A percentile compares a stretch with the other conserved stretches of the same genome.
Conservation (phyloP, 164 flowering plant species). For the Chimonanthus salicifolius region DNA sequence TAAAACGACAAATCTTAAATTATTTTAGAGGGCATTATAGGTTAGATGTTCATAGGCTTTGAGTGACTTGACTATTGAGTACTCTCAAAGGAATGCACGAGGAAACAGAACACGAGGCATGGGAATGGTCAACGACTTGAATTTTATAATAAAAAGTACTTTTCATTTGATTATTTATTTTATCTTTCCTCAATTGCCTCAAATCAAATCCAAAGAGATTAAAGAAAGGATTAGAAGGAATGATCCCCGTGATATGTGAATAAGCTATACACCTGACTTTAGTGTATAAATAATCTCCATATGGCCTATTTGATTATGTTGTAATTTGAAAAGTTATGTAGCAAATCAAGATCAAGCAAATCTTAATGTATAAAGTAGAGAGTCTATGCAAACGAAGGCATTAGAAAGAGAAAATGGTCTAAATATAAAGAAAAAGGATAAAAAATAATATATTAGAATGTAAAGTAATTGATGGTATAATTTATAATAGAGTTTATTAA, state of each 20-base stretch:
- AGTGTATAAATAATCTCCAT: neutral
- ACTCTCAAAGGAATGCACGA: neutral
- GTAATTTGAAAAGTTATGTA: too few species aligned
- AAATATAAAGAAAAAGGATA: too few species aligned
- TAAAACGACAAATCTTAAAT: too few species aligned
- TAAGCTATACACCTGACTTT: neutral
- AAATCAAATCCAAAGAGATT: neutral
- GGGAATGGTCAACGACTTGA: neutral
- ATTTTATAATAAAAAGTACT: too few species aligned
- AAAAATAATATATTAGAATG: too few species aligned
- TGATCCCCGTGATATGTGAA: neutral
- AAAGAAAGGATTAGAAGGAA: neutral
- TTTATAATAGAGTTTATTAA: too few species aligned
- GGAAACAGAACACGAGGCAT: neutral
- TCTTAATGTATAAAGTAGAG: too few species aligned
- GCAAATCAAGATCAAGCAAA: too few species aligned
- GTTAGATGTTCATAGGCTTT: neutral
- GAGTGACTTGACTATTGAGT: neutral
- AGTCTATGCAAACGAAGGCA: too few species aligned
- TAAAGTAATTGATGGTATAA: too few species aligned
- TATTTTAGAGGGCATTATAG: neutral
- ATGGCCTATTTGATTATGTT: neutral
- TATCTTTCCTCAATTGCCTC: neutral
- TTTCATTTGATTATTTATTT: neutral
- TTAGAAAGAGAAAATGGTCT: too few species aligned